Evolutionary conservation across 345 rosid species (phyloP).

Genomic region (Odontarrhena argentea): DNA sequence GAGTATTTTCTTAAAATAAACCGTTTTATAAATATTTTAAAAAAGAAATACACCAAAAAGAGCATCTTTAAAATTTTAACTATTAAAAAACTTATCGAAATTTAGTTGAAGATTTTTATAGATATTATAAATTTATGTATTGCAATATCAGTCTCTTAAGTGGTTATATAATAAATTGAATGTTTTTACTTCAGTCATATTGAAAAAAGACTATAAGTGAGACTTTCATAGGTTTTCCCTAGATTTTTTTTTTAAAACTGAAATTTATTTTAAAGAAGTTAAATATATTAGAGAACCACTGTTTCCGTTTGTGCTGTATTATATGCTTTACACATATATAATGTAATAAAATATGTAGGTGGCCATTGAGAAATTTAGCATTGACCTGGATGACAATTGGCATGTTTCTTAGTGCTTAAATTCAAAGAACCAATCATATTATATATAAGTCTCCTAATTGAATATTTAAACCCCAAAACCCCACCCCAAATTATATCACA

Average conservation of each 20-base stretch:
- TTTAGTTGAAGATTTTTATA: too few species aligned
- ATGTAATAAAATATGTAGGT: constrained; percentile 22
- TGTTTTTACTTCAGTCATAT: too few species aligned
- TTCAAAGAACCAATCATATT: constrained; percentile 20
- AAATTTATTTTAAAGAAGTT: background rate
- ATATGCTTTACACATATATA: constrained; percentile 37
- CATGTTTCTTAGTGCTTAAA: constrained; percentile 33
- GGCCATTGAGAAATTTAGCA: constrained; percentile 34
- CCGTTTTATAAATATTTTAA: too few species aligned
- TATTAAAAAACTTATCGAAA: too few species aligned
- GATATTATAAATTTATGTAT: too few species aligned
- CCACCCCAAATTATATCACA: background rate
- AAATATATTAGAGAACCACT: constrained; percentile 13
- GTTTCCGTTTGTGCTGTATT: constrained; percentile 36
- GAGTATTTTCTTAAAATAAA: too few species aligned
- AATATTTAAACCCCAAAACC: background rate
- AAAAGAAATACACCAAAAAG: too few species aligned
- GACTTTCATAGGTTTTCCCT: background rate
- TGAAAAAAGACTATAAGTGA: background rate
- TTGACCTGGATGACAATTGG: constrained; percentile 43
- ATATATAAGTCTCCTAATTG: background rate
- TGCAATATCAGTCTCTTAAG: too few species aligned
- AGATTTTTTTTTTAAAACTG: background rate
- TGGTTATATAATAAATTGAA: too few species aligned
- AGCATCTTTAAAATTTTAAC: too few species aligned